phyloP scores from a whole-genome alignment of 345 rosid genomes.

The Murraya koenigii region DNA sequence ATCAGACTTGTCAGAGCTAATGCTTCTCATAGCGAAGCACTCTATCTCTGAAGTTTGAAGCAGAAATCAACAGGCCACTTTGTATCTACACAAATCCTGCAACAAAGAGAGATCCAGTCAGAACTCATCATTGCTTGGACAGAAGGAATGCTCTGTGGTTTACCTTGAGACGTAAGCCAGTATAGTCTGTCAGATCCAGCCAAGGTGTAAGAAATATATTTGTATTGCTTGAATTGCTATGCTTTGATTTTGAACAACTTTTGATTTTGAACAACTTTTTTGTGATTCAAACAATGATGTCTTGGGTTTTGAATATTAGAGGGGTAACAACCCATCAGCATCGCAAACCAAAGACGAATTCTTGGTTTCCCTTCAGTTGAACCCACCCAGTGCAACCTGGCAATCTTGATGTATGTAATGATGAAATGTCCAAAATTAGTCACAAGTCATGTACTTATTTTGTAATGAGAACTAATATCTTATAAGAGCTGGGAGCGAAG shows the following conservation, averaged over 20 bases:
- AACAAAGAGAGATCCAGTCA: neutral
- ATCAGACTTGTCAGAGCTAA: neutral
- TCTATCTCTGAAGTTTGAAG: neutral
- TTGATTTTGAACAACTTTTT: neutral
- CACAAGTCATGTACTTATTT: neutral
- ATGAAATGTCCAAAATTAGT: neutral
- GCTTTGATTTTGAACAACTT: neutral
- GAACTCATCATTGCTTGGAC: neutral
- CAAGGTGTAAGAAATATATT: neutral
- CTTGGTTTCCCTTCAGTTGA: neutral
- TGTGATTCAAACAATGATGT: neutral
- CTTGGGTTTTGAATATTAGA: neutral
- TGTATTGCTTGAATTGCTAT: neutral
- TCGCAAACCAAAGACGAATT: neutral
- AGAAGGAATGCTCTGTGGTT: neutral
- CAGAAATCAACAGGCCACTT: neutral
- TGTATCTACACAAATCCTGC: neutral
- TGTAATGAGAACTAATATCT: slow-evolving; percentile 47
- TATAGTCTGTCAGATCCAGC: neutral
- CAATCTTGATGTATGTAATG: neutral
- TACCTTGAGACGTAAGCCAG: neutral
- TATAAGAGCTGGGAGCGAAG: slow-evolving; percentile 79
- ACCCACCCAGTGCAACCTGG: neutral
- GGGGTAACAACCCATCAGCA: neutral
- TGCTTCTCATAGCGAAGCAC: neutral